Evolutionary conservation across 2,329 filamentous ascomycete genomes (phyloP).

Genomic region (Pseudogymnoascus sp.): DNA sequence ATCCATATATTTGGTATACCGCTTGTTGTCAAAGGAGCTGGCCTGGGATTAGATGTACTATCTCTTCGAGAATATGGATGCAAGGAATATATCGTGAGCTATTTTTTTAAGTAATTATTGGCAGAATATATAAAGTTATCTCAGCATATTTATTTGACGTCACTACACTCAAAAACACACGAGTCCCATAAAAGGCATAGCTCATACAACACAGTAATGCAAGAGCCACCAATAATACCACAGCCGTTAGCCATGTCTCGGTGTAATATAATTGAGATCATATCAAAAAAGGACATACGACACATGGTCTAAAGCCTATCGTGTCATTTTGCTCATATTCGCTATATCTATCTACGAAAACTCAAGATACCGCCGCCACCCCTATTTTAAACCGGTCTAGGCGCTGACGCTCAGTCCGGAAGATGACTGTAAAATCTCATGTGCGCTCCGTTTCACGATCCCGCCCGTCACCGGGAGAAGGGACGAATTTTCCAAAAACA

Average conservation of each 20-base stretch:
- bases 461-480: conserved; percentile 85
- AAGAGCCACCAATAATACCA: background rate
- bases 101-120: too few species aligned
- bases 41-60: background rate
- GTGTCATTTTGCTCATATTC: background rate
- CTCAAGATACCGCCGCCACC: background rate
- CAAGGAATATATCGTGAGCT: background rate
- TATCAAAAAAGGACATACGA: background rate
- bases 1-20: background rate
- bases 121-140: too few species aligned
- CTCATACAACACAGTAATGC: background rate
- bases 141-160: background rate
- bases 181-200: background rate
- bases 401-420: background rate
- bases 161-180: background rate
- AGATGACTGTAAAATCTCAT: conserved; percentile 52
- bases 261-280: background rate
- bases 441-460: conserved; percentile 77
- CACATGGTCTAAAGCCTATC: background rate
- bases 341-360: background rate
- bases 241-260: background rate
- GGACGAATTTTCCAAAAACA: conserved; percentile 74
- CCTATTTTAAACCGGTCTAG: background rate
- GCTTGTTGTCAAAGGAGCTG: background rate
- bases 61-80: background rate